Conservation (phyloP, 352 stramenopile species). For the Peronosclerospora sorghi region DNA sequence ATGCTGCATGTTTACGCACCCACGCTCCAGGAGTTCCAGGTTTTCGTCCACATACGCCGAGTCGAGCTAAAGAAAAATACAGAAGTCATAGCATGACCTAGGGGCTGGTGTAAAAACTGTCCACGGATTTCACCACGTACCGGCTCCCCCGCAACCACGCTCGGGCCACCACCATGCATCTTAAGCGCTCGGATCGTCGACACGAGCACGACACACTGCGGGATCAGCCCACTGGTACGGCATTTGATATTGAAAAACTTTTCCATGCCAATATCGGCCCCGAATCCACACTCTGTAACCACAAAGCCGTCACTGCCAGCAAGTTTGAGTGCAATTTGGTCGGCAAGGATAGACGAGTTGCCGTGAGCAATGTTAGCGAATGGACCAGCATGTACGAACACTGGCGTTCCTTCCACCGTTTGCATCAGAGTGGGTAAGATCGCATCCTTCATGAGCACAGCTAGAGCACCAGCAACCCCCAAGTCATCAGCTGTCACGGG, state of each 20-base stretch:
- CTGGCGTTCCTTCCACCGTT: conserved; percentile 91
- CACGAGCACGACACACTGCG: conserved; percentile 95
- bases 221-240: conserved; percentile 88
- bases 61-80: conserved; percentile 34
- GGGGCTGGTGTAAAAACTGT: background rate
- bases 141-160: conserved; percentile 89
- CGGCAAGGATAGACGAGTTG: conserved; percentile 95
- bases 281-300: conserved; percentile 97
- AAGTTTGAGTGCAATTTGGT: conserved; percentile 90
- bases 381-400: conserved; percentile 96
- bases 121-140: conserved; percentile 26
- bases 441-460: conserved; percentile 97
- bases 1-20: conserved; percentile 89
- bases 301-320: conserved; percentile 94
- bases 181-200: conserved; percentile 97
- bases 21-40: conserved; percentile 87
- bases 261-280: conserved; percentile 94
- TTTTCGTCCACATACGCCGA: conserved; percentile 93
- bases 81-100: background rate
- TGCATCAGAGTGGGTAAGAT: conserved; percentile 97
- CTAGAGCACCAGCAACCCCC: conserved; percentile 90
- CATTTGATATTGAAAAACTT: conserved; percentile 99
- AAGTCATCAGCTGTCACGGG: conserved; percentile 96
- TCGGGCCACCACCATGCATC: conserved; percentile 97
- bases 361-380: conserved; percentile 98